Base-by-base conservation (phyloP, 2,329 filamentous ascomycete species). In the Fonsecaea erecta region DNA sequence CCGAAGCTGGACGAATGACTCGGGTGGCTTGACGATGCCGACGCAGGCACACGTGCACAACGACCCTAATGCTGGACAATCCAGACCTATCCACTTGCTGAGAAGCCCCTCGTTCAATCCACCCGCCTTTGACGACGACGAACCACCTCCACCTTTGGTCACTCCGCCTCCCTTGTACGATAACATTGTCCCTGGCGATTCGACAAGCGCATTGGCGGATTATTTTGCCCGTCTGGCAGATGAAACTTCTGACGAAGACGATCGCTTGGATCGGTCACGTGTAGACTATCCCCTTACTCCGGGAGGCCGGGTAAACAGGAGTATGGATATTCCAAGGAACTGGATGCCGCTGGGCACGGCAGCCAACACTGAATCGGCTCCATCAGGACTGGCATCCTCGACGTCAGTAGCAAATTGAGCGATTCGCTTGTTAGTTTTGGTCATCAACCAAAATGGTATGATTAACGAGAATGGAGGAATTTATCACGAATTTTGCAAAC, bases 161-260 rank as follows among this genome's bases (percentile, higher is more conserved):
- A 96, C 92, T 0, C 93, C 93, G 1, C 93, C 93, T 7, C 93
- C 93, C 0, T 87, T 90, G 63, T 97, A 97, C 75, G 91, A 94
- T 65, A 83, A 84, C 2, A 90, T 96, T 40, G 86, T 95, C 1
- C 86, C 66, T 81, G 86, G 26, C 83, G 87, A 78, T 82, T 92
- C 75, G 77, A 93, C 80, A 78, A 88, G 76, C 12, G 86, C 86
- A 0, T 77, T 97, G 53, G 90, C 92, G 1, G 93, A 97, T 73
- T 97, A 97, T 76, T 97, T 97, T 75, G 83, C 89, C 0, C 86
- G 93, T 0, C 79, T 96, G 43, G 90, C 90, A 0, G 85, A 92
- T 69, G 90, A 91, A 62, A 89, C 92, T 48, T 82, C 81, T 48
- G 83, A 85, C 43, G 84, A 85, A 58, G 83, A 84, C 35, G 81